Evolutionary conservation across 2,329 filamentous ascomycete genomes (phyloP).

Genomic region (Sphaerulina musiva): DNA sequence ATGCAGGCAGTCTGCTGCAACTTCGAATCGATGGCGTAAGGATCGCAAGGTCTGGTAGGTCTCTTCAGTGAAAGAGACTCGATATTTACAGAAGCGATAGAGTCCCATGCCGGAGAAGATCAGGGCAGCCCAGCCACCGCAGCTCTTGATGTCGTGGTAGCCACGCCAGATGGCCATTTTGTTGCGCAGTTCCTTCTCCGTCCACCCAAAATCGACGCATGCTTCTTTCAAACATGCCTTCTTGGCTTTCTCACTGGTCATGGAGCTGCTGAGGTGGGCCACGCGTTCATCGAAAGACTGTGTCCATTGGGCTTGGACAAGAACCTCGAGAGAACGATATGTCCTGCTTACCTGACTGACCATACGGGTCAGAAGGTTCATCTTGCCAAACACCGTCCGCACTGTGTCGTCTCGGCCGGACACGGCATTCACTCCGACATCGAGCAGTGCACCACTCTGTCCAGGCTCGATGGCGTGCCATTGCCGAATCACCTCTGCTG

Average conservation of each 20-base stretch:
- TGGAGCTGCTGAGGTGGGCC: conserved; percentile 33
- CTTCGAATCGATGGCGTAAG: conserved; percentile 41
- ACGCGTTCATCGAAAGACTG: conserved; percentile 51
- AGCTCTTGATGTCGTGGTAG: conserved; percentile 54
- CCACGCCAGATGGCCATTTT: conserved; percentile 51
- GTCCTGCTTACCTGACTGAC: conserved; percentile 48
- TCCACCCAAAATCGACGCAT: conserved; percentile 50
- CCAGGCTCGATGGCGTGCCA: conserved; percentile 31
- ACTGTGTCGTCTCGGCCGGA: conserved; percentile 18
- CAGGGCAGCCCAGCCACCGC: conserved; percentile 51
- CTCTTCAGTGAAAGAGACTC: conserved; percentile 48
- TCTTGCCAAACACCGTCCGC: conserved; percentile 35
- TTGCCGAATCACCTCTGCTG: conserved; percentile 33
- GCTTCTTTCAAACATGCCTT: conserved; percentile 50
- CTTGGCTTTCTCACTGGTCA: conserved; percentile 40
- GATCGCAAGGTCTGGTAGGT: conserved; percentile 45
- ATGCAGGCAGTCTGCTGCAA: conserved; percentile 30
- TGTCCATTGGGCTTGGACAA: conserved; percentile 53
- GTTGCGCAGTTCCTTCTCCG: conserved; percentile 53
- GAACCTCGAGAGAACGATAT: conserved; percentile 52
- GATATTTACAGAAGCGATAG: conserved; percentile 56
- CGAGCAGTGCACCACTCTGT: conserved; percentile 24
- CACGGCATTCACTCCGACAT: conserved; percentile 20
- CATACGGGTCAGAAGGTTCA: conserved; percentile 41
- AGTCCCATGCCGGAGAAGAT: conserved; percentile 54